Percentiles rank a stretch among this genome's conserved stretches.
These are phyloP conservation scores for Alternaria arborescens DNA, from an alignment of 2,329 filamentous ascomycete species.

Conservation along the genomic window DNA sequence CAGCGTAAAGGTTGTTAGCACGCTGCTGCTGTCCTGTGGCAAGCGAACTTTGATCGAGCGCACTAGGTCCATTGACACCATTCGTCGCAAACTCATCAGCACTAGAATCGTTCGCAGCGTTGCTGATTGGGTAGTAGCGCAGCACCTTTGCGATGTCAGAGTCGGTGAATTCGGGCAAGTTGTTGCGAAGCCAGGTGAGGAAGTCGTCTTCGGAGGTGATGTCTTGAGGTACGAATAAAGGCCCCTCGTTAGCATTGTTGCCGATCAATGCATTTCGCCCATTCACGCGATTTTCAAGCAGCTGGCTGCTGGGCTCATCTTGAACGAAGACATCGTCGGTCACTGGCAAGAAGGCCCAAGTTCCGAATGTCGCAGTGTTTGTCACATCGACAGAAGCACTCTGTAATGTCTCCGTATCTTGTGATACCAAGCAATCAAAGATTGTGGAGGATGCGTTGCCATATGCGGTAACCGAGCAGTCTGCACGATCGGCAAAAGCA, in stretches of 20 bases:
- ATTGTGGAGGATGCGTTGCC: slow-evolving; percentile 38
- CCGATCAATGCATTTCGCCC: slow-evolving; percentile 47
- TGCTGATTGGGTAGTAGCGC: slow-evolving; percentile 34
- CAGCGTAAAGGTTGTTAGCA: slow-evolving; percentile 62
- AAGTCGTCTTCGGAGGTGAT: slow-evolving; percentile 56
- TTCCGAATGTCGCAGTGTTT: slow-evolving; percentile 50
- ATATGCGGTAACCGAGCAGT: slow-evolving; percentile 32
- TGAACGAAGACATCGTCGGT: slow-evolving; percentile 54
- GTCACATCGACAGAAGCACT: slow-evolving; percentile 47
- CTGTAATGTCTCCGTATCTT: slow-evolving; percentile 50
- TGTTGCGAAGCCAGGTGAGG: slow-evolving; percentile 55
- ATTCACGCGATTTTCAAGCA: slow-evolving; percentile 50
- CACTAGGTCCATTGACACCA: slow-evolving; percentile 52
- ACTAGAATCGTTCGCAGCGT: slow-evolving; percentile 32
- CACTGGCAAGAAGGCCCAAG: slow-evolving; percentile 57
- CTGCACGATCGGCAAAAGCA: slow-evolving; percentile 50
- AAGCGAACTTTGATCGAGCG: slow-evolving; percentile 60
- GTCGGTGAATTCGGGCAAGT: slow-evolving; percentile 46
- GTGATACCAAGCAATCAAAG: slow-evolving; percentile 55
- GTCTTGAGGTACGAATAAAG: slow-evolving; percentile 54
- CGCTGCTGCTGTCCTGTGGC: slow-evolving; percentile 65
- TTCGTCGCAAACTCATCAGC: slow-evolving; percentile 44
- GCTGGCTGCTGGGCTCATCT: slow-evolving; percentile 50
- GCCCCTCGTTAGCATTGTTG: slow-evolving; percentile 63
- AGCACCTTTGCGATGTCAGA: slow-evolving; percentile 52